A percentile compares a stretch with the other conserved stretches of the same genome.
Evolutionary conservation across 1,284 basidiomycete genomes (phyloP).

Genomic region (Bondarzewia mesenterica): DNA sequence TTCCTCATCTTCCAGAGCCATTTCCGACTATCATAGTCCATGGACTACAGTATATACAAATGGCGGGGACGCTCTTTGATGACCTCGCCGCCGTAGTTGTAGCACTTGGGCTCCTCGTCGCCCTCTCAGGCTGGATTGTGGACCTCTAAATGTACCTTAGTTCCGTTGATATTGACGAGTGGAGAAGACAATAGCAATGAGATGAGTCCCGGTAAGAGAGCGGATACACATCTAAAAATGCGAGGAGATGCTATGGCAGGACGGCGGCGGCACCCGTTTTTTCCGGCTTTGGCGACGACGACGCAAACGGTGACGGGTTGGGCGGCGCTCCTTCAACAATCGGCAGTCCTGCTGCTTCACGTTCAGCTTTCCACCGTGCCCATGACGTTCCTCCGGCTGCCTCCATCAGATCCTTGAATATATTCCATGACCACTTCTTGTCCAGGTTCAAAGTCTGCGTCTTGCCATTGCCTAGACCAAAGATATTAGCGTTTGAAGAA

Average conservation of each 20-base stretch:
- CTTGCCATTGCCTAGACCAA: slow-evolving; percentile 43
- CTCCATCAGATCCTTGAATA: slow-evolving; percentile 62
- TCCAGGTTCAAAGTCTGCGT: slow-evolving; percentile 42
- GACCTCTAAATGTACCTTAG: background rate
- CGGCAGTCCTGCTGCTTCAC: slow-evolving; percentile 36
- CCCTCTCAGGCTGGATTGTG: background rate
- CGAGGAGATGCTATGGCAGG: slow-evolving; percentile 30
- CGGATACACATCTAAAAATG: background rate
- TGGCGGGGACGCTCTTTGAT: slow-evolving; percentile 57
- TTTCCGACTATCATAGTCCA: slow-evolving; percentile 54
- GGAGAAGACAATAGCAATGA: background rate
- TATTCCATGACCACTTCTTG: slow-evolving; percentile 59
- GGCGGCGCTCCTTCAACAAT: slow-evolving; percentile 31
- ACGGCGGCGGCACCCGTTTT: slow-evolving; percentile 44
- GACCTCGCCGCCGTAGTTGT: slow-evolving; percentile 60
- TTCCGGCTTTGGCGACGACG: slow-evolving; percentile 14
- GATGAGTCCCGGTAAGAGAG: background rate
- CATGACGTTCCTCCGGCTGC: slow-evolving; percentile 51
- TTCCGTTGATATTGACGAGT: background rate
- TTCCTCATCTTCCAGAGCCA: slow-evolving; percentile 59
- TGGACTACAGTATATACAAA: slow-evolving; percentile 55
- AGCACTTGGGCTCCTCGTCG: slow-evolving; percentile 28
- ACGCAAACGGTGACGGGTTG: slow-evolving; percentile 3
- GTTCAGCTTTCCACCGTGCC: slow-evolving; percentile 45
- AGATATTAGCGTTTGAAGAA: background rate